Conservation (phyloP, 345 rosid species). For the Arabidopsis arenosa region DNA sequence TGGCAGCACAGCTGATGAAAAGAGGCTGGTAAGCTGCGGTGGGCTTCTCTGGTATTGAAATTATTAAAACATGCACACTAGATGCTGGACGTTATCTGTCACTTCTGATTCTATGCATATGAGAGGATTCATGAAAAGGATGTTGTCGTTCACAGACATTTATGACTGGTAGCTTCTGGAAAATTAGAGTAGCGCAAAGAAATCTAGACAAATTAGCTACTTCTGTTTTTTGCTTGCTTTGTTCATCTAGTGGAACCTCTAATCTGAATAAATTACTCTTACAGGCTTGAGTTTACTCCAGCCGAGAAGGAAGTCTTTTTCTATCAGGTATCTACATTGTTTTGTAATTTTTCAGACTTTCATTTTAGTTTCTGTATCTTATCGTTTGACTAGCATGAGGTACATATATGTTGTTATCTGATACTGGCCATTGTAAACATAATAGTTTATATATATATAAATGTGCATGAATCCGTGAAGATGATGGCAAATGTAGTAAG, state of each 20-base stretch:
- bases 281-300: constrained; percentile 85
- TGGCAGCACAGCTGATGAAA: constrained; percentile 94
- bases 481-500: neutral
- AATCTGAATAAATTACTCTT: constrained; percentile 40
- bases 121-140: constrained; percentile 14
- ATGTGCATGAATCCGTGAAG: neutral
- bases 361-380: constrained; percentile 12
- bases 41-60: constrained; percentile 5
- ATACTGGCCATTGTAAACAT: constrained; percentile 2
- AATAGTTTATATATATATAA: constrained; percentile 16
- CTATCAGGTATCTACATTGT: constrained; percentile 62
- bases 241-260: constrained; percentile 17
- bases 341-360: neutral
- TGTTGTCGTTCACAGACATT: constrained; percentile 19
- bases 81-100: constrained; percentile 28
- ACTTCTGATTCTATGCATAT: constrained; percentile 20
- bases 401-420: constrained; percentile 6
- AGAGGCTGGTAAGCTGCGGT: constrained; percentile 86
- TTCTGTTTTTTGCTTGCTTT: constrained; percentile 18
- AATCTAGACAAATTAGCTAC: constrained; percentile 12
- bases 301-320: constrained; percentile 85
- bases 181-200: constrained; percentile 10
- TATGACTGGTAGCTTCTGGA: constrained; percentile 28
- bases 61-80: constrained; percentile 7
- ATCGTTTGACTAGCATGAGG: constrained; percentile 26